Base-by-base conservation (phyloP, 257 asterid genomes). In the Petunia axillaris region DNA sequence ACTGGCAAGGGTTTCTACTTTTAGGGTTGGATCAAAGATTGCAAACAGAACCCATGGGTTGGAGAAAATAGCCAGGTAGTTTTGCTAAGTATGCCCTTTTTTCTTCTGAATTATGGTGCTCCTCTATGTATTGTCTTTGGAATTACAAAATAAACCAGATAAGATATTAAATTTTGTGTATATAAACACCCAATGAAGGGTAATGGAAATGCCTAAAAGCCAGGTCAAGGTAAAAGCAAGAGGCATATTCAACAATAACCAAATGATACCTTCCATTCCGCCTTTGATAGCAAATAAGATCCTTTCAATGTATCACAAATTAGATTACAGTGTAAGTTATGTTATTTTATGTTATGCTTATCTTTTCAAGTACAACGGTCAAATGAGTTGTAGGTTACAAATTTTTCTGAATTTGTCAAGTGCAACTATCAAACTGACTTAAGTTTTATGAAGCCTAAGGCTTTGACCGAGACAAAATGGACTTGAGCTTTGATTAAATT, bases 1-100 rank as follows among this genome's bases (percentile, higher is more conserved):
- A 48, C 35, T 25, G 50, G 13, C 14, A 71, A 71, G 43, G 77
- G 75, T 67, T 48, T 40, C 46, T 50, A 71, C 62, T 71, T 81
- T 84, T 86, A 94, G 98, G 89, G 82, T 64, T 87, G 92, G 94
- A 44, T 86, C 71, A 83, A 82, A 25, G 80, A 88, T 79, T 84
- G 83, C 87, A 82, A 82, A 62, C 66, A 55, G 66, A 53, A 82
- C 87, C 84, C 87, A 58, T 82, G 60, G 39, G 59, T 55, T 73
- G 82, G 84, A 82, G 88, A 85, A 81, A 67, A 64, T 36, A 74
- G 85, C 83, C 53, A 66, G 91, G 96, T 92, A 89, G 83, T 80
- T 71, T 59, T 83, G 53, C 44, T 5, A 67, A 71, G 77, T 35
- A 43, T 74, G 54, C 36, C 50, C 3, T 55, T 66, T 67, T 73